phyloP scores from a whole-genome alignment of 768 basidiomycete species.

The Trametes cinnabarina region DNA sequence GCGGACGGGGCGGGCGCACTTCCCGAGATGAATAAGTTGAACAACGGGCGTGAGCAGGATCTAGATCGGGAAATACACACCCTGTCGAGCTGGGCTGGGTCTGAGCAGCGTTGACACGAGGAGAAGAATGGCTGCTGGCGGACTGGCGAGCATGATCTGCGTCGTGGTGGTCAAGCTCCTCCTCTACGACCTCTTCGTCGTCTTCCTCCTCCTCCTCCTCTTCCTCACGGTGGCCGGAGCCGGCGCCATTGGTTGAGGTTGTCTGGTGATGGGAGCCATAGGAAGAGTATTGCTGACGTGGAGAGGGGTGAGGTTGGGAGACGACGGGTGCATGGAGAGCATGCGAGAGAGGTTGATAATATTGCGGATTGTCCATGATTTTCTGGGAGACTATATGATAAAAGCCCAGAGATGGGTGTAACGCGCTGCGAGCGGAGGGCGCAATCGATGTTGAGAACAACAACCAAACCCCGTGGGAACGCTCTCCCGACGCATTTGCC shows the following conservation, averaged over 20 bases:
- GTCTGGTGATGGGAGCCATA: conserved; percentile 29
- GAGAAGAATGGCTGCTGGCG: conserved; percentile 32
- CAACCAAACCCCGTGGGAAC: conserved; percentile 28
- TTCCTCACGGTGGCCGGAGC: conserved; percentile 38
- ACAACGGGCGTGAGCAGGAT: conserved; percentile 14
- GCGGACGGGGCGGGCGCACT: conserved; percentile 27
- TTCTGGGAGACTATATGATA: conserved; percentile 22
- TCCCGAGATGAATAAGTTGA: conserved; percentile 17
- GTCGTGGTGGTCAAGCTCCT: conserved; percentile 49
- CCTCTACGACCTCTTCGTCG: conserved; percentile 71
- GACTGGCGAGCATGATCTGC: conserved; percentile 22
- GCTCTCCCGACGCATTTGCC: conserved; percentile 9
- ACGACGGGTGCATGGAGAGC: conserved; percentile 60
- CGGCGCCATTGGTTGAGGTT: conserved; percentile 28
- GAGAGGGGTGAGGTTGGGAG: conserved; percentile 26
- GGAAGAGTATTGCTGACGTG: conserved; percentile 30
- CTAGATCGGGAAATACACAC: conserved; percentile 28
- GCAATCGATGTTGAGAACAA: conserved; percentile 26
- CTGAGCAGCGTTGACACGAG: conserved; percentile 24
- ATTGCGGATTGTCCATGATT: conserved; percentile 68
- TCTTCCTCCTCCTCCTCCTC: conserved; percentile 71
- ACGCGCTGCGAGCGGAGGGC: conserved; percentile 25
- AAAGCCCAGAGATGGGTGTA: conserved; percentile 23
- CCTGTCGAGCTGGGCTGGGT: conserved; percentile 26
- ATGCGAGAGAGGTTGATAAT: conserved; percentile 80